phyloP scores from a whole-genome alignment of 176 grass and related monocot species.

The Bolboschoenus planiculmis region DNA sequence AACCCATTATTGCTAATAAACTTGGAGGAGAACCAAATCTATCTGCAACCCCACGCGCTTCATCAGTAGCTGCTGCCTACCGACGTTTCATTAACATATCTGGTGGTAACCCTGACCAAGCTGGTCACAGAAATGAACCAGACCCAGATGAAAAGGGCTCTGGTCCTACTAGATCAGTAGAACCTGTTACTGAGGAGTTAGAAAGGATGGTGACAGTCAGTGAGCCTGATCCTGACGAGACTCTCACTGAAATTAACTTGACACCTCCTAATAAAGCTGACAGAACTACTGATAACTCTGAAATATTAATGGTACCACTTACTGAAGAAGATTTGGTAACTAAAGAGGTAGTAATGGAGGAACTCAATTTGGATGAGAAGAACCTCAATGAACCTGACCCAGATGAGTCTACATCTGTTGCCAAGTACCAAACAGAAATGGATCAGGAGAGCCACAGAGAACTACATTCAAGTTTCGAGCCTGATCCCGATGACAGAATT shows the following conservation, averaged over 20 bases:
- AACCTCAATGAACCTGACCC: constrained; percentile 30
- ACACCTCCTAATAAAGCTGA: constrained; percentile 1
- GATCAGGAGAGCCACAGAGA: constrained; percentile 3
- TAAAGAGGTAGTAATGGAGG: constrained; percentile 27
- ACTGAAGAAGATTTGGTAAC: constrained; percentile 39
- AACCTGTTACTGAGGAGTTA: constrained; percentile 30
- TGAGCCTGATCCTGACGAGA: constrained; percentile 45
- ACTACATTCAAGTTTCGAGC: constrained; percentile 23
- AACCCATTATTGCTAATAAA: constrained; percentile 32
- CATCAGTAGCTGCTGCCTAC: constrained; percentile 70
- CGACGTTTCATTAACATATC: constrained; percentile 41
- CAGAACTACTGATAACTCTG: constrained; percentile 18
- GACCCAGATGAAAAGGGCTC: not conserved
- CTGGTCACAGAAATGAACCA: not conserved
- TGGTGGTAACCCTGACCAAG: constrained; percentile 13
- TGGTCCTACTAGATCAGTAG: not conserved
- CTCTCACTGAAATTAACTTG: constrained; percentile 24
- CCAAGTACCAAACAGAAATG: constrained; percentile 20
- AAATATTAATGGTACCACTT: constrained; percentile 29
- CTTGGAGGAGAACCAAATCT: constrained; percentile 55
- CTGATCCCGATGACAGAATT: constrained; percentile 37
- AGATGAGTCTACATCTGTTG: constrained; percentile 27
- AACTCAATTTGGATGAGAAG: constrained; percentile 10
- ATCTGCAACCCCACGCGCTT: constrained; percentile 39
- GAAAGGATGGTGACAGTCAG: not conserved